Conservation (phyloP, 352 stramenopile genomes). For the Phytopythium boreale region DNA sequence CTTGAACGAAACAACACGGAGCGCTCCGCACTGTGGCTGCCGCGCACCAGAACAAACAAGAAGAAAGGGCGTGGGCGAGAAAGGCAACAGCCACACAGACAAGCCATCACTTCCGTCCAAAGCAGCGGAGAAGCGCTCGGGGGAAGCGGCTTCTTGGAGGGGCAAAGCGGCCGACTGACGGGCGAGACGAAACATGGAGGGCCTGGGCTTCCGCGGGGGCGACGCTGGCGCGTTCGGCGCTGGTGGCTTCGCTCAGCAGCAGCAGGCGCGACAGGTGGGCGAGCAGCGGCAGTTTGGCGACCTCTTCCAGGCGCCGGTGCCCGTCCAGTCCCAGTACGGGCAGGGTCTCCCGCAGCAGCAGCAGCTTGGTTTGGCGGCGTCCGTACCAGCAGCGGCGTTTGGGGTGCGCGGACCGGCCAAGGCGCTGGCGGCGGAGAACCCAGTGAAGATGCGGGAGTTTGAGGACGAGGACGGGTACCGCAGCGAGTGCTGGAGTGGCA, state of each 20-base stretch:
- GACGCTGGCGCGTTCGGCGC: neutral
- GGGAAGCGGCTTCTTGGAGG: neutral
- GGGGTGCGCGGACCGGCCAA: neutral
- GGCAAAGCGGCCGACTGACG: neutral
- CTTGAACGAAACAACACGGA: neutral
- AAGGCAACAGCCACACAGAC: neutral
- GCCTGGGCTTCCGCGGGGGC: neutral
- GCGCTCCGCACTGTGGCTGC: neutral
- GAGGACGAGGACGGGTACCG: constrained; percentile 6
- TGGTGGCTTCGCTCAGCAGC: neutral
- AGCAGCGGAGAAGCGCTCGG: neutral
- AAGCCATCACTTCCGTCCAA: neutral
- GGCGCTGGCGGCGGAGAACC: neutral
- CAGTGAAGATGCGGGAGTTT: neutral
- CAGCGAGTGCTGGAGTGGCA: constrained; percentile 6
- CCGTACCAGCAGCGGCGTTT: neutral
- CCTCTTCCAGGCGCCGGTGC: neutral
- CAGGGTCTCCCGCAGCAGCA: neutral
- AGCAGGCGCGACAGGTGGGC: neutral
- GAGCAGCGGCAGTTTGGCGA: neutral
- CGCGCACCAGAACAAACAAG: no score
- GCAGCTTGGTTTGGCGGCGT: no score
- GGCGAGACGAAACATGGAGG: neutral
- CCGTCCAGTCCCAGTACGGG: neutral
- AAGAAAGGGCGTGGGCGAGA: neutral